Evolutionary conservation across 208 protist species (phyloP), one percentile per base, ranked within the genome.

Genomic region (Trypanosoma melophagium): DNA sequence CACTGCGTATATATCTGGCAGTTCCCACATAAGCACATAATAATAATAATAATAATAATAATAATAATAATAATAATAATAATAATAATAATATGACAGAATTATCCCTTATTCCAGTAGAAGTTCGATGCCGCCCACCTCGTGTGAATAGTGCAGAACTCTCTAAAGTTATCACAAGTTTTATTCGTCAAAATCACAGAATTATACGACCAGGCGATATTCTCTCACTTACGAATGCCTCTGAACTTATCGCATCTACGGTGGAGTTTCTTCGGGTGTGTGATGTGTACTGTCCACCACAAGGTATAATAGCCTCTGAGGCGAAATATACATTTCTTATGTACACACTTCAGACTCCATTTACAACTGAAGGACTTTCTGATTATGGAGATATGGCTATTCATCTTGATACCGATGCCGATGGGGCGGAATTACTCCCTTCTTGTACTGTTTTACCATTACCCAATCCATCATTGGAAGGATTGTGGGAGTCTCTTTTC

Each of bases 401-500:
- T 35, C 28, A 35, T 35, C 5, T 5, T 35, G 28, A 35, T 35
- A 35, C 5, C 3, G 5, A 35, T 25, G 54, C 54, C 24, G 69
- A 51, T 24, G 77, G 45, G 1, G 74, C 56, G 1, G 67, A 56
- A n/a, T 14, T 24, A 50, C 42, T 75, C 1, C 42, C 87, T 0
- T 60, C 66, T 14, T 94, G 84, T 73, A 85, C 75, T 13, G 52
- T 86, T 7, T 75, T 83, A 8, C 25, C 65, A 0, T 76, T 97
- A 5, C 93, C 93, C 10, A 79, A 93, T 65, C 45, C 38, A 24
- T 79, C 71, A 0, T 76, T 97, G 16, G 86, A 96, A 13, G 93
- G 86, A 3, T 65, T 92, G 50, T 97, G 93, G 92, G 89, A 97
- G 63, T 90, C 84, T 12, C 71, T 97, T 21, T 76, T 83, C 63